Conservation (phyloP, 1,284 basidiomycete species). For the Puccinia brachypodii region DNA sequence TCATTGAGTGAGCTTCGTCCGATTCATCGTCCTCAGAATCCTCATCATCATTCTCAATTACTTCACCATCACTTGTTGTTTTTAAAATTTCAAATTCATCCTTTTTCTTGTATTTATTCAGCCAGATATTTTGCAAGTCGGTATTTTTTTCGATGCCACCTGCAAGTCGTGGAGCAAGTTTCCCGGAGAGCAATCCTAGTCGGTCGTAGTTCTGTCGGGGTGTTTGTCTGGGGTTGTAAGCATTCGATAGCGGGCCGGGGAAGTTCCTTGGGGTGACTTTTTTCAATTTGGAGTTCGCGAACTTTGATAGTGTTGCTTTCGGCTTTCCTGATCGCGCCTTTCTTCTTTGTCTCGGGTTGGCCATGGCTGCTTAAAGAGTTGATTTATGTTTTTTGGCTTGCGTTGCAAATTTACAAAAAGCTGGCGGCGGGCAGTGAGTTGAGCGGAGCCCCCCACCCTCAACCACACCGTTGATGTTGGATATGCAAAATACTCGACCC, state of each 20-base stretch:
- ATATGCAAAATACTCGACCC: background rate
- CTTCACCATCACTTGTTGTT: background rate
- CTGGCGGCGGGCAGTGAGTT: background rate
- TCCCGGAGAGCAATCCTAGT: conserved; percentile 25
- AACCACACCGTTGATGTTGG: background rate
- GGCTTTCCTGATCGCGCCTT: conserved; percentile 21
- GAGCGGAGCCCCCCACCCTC: background rate
- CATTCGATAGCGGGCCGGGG: background rate
- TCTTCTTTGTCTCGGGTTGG: conserved; percentile 31
- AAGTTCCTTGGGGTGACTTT: conserved; percentile 23
- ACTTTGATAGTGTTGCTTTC: conserved; percentile 3
- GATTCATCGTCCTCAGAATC: background rate
- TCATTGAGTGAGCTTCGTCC: background rate
- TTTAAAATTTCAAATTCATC: conserved; percentile 13
- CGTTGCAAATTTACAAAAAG: background rate
- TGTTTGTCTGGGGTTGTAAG: conserved; percentile 3
- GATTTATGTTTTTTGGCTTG: no score
- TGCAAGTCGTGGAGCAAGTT: conserved; percentile 8
- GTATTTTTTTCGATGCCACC: conserved; percentile 31
- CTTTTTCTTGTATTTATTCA: conserved; percentile 5
- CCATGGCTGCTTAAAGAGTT: conserved; percentile 18
- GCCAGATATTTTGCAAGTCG: conserved; percentile 13
- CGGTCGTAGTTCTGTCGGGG: conserved; percentile 24
- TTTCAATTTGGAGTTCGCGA: conserved; percentile 10
- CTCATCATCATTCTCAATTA: background rate